A percentile compares a stretch with the other conserved stretches of the same genome.
phyloP scores from a whole-genome alignment of 495 filamentous ascomycete species.

The Tuber brumale region DNA sequence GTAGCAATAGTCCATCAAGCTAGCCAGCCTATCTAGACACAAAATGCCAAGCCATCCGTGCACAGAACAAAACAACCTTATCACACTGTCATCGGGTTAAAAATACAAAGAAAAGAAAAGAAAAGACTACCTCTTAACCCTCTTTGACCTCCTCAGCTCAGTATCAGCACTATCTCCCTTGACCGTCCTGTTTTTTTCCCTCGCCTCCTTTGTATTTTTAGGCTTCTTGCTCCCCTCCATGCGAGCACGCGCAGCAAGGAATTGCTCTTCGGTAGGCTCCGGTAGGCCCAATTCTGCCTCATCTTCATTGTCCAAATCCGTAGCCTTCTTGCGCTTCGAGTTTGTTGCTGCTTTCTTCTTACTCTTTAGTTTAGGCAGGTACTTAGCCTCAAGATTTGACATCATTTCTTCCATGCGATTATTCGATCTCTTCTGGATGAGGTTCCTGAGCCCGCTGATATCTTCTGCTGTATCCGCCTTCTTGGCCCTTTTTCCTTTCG shows the following conservation, averaged over 20 bases:
- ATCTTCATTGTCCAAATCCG: slow-evolving; percentile 45
- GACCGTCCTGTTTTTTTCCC: background rate
- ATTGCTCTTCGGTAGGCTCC: slow-evolving; percentile 64
- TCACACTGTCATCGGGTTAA: background rate
- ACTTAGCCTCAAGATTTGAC: slow-evolving; percentile 66
- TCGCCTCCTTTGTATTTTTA: slow-evolving; percentile 24
- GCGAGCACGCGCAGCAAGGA: slow-evolving; percentile 50
- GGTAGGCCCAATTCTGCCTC: slow-evolving; percentile 30
- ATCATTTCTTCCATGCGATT: slow-evolving; percentile 53
- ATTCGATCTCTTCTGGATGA: slow-evolving; percentile 56
- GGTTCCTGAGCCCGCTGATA: slow-evolving; percentile 49
- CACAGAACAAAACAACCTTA: background rate
- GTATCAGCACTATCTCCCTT: slow-evolving; percentile 6
- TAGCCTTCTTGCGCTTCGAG: slow-evolving; percentile 49
- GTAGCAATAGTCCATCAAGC: background rate
- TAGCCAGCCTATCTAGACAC: background rate
- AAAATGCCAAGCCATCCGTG: background rate
- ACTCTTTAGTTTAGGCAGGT: slow-evolving; percentile 48
- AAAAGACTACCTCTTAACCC: slow-evolving; percentile 31
- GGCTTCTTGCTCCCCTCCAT: slow-evolving; percentile 47
- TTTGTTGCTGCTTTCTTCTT: slow-evolving; percentile 44
- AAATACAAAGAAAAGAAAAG: background rate
- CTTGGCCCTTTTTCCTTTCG: slow-evolving; percentile 3
- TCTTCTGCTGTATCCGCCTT: slow-evolving; percentile 37
- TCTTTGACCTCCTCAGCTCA: slow-evolving; percentile 40